These are phyloP conservation scores for Aspergillus alliaceus DNA, from an alignment of 2,329 filamentous ascomycete genomes.

Conservation along the genomic window DNA sequence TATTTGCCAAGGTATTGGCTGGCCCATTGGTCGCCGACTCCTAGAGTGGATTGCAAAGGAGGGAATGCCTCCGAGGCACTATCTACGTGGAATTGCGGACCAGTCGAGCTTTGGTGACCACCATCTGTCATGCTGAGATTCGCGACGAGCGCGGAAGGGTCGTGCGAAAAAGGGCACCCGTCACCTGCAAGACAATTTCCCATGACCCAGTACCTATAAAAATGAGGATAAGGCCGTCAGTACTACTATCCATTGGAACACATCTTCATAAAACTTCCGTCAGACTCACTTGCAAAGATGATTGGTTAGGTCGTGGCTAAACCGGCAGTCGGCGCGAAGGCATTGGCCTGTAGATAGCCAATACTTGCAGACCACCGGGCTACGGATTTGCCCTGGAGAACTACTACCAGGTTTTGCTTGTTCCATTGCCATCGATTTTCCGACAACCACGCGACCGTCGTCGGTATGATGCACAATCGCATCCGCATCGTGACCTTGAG, in stretches of 20 bases:
- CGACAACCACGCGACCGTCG: constrained; percentile 70
- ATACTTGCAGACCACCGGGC: constrained; percentile 93
- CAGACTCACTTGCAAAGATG: constrained; percentile 92
- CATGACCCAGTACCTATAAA: constrained; percentile 85
- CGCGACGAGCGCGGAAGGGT: constrained; percentile 82
- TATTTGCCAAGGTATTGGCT: constrained; percentile 48
- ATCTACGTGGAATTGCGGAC: constrained; percentile 69
- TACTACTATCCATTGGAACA: neutral
- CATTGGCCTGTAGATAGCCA: constrained; percentile 95
- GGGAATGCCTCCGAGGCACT: constrained; percentile 81
- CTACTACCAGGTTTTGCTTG: constrained; percentile 74
- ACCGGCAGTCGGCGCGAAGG: constrained; percentile 90
- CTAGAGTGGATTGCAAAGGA: constrained; percentile 62
- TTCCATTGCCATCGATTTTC: constrained; percentile 81
- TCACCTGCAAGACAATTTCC: constrained; percentile 93
- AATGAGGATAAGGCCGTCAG: constrained; percentile 18
- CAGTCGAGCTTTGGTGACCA: constrained; percentile 53
- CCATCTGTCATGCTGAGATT: constrained; percentile 70
- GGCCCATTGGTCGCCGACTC: constrained; percentile 60
- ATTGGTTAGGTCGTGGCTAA: constrained; percentile 92
- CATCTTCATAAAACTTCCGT: neutral
- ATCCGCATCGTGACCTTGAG: constrained; percentile 67
- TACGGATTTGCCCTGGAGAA: constrained; percentile 73
- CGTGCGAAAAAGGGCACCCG: constrained; percentile 95
- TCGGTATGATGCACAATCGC: constrained; percentile 54